These are phyloP conservation scores for Picochlorum sp. DNA, from an alignment of 139 green algal species.

Conservation along the genomic window DNA sequence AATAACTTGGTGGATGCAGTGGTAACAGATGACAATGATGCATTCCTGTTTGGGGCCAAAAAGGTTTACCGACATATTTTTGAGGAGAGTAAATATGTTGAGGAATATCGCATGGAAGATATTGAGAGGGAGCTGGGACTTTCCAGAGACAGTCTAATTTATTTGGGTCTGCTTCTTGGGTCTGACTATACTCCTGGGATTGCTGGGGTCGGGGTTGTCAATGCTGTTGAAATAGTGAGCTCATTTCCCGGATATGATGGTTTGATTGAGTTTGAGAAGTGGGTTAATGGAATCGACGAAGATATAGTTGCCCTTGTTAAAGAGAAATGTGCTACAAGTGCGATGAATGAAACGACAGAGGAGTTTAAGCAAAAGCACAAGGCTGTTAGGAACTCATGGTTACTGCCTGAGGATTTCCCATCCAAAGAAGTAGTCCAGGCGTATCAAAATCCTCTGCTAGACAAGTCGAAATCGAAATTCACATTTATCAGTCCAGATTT, in stretches of 20 bases:
- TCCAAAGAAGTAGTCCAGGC: constrained; percentile 44
- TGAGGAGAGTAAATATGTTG: constrained; percentile 75
- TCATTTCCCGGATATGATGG: constrained; percentile 55
- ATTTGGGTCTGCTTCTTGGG: constrained; percentile 88
- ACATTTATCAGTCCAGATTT: constrained; percentile 62
- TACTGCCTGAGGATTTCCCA: constrained; percentile 69
- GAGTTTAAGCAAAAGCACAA: constrained; percentile 62
- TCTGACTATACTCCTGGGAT: constrained; percentile 89
- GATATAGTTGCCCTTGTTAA: constrained; percentile 22
- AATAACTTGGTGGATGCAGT: constrained; percentile 87
- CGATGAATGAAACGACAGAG: background rate
- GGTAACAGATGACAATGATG: constrained; percentile 97
- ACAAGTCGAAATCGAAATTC: constrained; percentile 46
- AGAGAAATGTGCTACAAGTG: background rate
- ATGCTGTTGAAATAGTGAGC: constrained; percentile 85
- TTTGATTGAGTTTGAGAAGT: constrained; percentile 49
- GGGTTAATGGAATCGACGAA: constrained; percentile 45
- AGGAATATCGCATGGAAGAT: constrained; percentile 79
- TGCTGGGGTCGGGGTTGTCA: constrained; percentile 85
- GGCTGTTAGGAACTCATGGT: constrained; percentile 49
- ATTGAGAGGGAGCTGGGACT: constrained; percentile 82
- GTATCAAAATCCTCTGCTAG: constrained; percentile 36
- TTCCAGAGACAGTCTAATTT: constrained; percentile 42
- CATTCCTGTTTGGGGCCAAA: constrained; percentile 89
- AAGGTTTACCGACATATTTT: constrained; percentile 85